These are phyloP conservation scores for Schwanniomyces sp. DNA, from an alignment of 805 yeast species.

Conservation along the genomic window DNA sequence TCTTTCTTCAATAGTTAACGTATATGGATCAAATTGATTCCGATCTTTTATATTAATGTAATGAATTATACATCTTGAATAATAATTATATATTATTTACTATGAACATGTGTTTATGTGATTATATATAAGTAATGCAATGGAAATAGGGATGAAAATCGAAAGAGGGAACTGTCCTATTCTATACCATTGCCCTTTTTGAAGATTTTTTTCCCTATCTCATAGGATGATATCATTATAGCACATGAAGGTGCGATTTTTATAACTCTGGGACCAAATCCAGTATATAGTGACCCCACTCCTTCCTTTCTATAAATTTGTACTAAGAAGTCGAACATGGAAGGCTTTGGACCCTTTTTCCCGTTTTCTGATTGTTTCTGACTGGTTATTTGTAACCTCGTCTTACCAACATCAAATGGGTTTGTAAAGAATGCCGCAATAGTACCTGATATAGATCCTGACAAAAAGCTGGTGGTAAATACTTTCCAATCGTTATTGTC, in stretches of 20 bases:
- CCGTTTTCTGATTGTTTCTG: constrained; percentile 12
- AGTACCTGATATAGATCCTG: constrained; percentile 84
- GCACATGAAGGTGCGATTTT: constrained; percentile 98
- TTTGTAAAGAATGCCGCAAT: constrained; percentile 86
- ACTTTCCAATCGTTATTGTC: constrained; percentile 38
- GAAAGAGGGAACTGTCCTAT: too few relatives aligned
- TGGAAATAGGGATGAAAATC: neutral
- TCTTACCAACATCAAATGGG: constrained; percentile 97
- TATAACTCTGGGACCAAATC: constrained; percentile 79
- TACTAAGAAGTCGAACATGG: constrained; percentile 69
- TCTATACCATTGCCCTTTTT: constrained; percentile 17
- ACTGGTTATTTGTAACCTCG: constrained; percentile 73
- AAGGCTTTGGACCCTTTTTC: constrained; percentile 25
- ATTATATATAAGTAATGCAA: neutral
- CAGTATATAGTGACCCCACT: constrained; percentile 78
- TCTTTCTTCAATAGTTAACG: too few relatives aligned
- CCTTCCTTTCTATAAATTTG: constrained; percentile 76
- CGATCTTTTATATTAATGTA: too few relatives aligned
- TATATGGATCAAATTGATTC: too few relatives aligned
- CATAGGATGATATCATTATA: constrained; percentile 95
- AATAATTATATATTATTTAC: neutral
- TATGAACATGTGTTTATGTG: neutral
- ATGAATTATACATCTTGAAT: too few relatives aligned
- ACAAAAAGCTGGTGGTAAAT: constrained; percentile 64
- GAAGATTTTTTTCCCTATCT: constrained; percentile 68